Percentiles rank a stretch among this genome's conserved stretches.
Evolutionary conservation across 75 land plant genomes (phyloP).

Genomic region (Pinus albicaulis): DNA sequence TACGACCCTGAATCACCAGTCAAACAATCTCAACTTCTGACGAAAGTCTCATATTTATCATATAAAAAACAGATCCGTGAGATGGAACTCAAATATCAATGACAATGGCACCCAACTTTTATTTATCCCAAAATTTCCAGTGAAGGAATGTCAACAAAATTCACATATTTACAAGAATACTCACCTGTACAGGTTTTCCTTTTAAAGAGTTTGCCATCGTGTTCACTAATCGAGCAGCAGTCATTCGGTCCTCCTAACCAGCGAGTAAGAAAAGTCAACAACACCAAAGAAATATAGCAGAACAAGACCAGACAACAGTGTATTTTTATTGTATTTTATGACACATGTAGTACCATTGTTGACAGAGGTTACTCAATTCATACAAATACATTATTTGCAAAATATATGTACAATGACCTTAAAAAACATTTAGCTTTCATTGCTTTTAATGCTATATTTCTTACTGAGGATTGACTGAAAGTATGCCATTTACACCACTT

Average conservation of each 20-base stretch:
- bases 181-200: slow-evolving; percentile 88
- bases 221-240: slow-evolving; percentile 51
- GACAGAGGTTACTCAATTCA: not conserved
- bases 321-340: not conserved
- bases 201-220: slow-evolving; percentile 77
- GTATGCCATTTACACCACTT: not conserved
- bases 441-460: not conserved
- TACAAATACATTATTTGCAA: not conserved
- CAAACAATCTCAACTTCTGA: not conserved
- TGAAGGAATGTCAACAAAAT: slow-evolving; percentile 2
- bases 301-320: not conserved
- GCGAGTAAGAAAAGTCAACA: not conserved
- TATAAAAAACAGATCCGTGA: not conserved
- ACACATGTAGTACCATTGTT: not conserved
- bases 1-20: slow-evolving; percentile 59
- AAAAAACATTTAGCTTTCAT: not conserved
- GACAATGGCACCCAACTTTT: not conserved
- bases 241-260: slow-evolving; percentile 71
- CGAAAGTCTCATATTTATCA: not conserved
- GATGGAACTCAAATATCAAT: not conserved
- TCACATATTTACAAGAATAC: slow-evolving; percentile 6
- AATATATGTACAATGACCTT: not conserved
- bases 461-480: not conserved
- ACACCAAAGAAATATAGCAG: not conserved
- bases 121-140: not conserved